Percentiles rank a stretch among this genome's conserved stretches.
phyloP scores from a whole-genome alignment of 208 protist genomes.

The Herpetomonas tarakana region DNA sequence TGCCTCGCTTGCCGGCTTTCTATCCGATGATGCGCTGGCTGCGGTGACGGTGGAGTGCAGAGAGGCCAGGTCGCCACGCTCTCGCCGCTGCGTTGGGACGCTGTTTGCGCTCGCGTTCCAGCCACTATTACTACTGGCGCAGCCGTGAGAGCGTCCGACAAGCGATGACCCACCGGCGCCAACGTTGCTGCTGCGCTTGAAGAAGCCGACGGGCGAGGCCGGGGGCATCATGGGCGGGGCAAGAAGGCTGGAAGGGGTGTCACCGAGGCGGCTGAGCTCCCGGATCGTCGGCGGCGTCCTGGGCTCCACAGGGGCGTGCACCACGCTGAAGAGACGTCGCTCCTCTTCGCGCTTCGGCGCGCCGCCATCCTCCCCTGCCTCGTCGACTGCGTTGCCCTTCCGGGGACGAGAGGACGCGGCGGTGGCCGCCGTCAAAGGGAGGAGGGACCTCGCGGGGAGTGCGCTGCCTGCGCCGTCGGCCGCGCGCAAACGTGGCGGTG shows the following conservation, averaged over 20 bases:
- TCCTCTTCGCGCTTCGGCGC: background rate
- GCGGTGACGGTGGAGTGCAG: no score
- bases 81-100: no score
- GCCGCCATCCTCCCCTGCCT: constrained; percentile 8
- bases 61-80: no score
- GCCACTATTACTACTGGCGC: background rate
- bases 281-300: constrained; percentile 46
- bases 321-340: constrained; percentile 61
- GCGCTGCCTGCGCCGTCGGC: background rate
- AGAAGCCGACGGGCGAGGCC: constrained; percentile 55
- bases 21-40: background rate
- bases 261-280: constrained; percentile 26
- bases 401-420: background rate
- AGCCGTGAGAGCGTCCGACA: background rate
- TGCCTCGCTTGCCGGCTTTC: no score
- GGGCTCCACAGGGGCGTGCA: constrained; percentile 44
- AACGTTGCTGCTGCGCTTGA: constrained; percentile 22
- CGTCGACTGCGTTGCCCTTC: no score
- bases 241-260: constrained; percentile 14
- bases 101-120: background rate
- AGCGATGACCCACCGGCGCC: constrained; percentile 6
- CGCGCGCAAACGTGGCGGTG: no score
- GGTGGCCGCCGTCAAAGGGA: background rate
- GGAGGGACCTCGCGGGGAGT: background rate
- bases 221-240: constrained; percentile 18